Conservation (phyloP, 768 basidiomycete species). For the Russula foetens region DNA sequence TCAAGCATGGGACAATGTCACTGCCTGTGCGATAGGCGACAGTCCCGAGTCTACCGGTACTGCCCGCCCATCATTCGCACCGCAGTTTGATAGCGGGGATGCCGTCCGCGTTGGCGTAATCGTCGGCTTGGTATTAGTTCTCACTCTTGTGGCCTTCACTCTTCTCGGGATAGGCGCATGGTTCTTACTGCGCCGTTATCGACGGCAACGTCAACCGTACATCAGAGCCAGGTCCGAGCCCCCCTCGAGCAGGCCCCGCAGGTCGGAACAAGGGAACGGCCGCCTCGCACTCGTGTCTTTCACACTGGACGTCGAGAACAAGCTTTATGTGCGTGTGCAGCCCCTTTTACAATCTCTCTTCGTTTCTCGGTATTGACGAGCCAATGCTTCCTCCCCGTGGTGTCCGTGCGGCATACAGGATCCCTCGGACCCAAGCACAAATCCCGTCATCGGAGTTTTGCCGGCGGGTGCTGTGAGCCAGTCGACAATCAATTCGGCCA, state of each 20-base stretch:
- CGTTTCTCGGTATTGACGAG: not conserved
- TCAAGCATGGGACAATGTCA: constrained; percentile 4
- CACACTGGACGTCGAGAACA: not conserved
- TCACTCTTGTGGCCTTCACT: not conserved
- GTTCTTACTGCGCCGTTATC: not conserved
- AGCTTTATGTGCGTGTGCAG: not conserved
- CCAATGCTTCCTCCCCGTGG: not conserved
- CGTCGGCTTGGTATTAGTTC: not conserved
- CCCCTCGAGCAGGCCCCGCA: too few species aligned
- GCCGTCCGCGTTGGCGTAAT: not conserved
- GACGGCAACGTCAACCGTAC: not conserved
- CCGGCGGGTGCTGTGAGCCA: not conserved
- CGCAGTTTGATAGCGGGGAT: not conserved
- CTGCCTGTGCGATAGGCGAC: not conserved
- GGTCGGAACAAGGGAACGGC: not conserved
- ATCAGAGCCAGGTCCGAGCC: not conserved
- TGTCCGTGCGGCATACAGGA: not conserved
- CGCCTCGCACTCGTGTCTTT: not conserved
- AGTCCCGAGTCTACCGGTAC: not conserved
- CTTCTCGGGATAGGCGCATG: not conserved
- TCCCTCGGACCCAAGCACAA: constrained; percentile 1
- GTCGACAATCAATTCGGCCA: not conserved
- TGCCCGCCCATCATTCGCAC: not conserved
- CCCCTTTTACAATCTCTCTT: not conserved
- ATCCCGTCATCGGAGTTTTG: not conserved